Evolutionary conservation across 2,329 filamentous ascomycete species (phyloP).

Genomic region (Colletotrichum chlorophyti): DNA sequence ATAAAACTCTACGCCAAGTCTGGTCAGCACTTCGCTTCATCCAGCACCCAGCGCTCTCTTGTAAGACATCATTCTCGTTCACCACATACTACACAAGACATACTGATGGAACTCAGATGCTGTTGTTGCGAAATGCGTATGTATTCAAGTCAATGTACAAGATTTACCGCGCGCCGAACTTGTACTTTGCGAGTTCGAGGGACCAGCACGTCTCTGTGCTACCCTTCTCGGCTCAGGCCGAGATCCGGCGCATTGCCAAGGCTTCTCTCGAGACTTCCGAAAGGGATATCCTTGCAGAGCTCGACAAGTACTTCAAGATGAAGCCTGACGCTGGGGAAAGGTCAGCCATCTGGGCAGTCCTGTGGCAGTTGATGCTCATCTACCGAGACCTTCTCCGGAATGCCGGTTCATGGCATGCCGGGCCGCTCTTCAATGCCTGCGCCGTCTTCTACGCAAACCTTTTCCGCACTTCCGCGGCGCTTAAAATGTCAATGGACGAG

Average conservation of each 20-base stretch:
- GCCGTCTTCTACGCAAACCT: constrained; percentile 31
- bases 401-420: background rate
- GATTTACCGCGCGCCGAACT: background rate
- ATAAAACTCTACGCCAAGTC: constrained; percentile 7
- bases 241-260: constrained; percentile 47
- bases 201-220: constrained; percentile 30
- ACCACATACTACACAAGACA: background rate
- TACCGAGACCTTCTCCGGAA: constrained; percentile 49
- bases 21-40: background rate
- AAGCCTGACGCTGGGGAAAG: constrained; percentile 39
- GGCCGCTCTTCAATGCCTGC: constrained; percentile 24
- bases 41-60: background rate
- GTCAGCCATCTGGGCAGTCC: constrained; percentile 53
- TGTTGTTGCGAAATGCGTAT: background rate
- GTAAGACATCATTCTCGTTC: background rate
- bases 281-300: constrained; percentile 46
- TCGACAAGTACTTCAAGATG: constrained; percentile 43
- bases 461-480: constrained; percentile 28
- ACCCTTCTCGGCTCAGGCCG: constrained; percentile 48
- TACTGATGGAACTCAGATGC: background rate
- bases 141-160: background rate
- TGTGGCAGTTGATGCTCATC: constrained; percentile 58
- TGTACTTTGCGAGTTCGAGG: background rate
- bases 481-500: constrained; percentile 17
- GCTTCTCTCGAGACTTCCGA: constrained; percentile 45